Evolutionary conservation across 495 filamentous ascomycete species (phyloP), one percentile per base, ranked within the genome.

Genomic region (Hypoxylon lienhwacheense): DNA sequence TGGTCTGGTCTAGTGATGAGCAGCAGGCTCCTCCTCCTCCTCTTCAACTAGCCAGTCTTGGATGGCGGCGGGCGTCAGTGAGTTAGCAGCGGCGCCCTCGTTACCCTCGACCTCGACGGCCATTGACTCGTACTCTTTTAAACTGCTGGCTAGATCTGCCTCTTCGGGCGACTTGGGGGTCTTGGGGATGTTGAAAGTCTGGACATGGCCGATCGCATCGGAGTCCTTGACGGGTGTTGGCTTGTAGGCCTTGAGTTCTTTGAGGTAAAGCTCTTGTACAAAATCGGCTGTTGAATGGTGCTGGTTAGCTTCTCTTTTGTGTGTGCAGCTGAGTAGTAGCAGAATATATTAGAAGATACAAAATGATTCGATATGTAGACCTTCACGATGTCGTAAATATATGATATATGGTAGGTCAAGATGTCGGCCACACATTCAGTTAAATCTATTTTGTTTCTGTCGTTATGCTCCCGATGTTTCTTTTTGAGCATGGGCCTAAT

Each of bases 241-340:
- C 80, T 97, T 99, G 85, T 92, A 97, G 73, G 82, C 80, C 72
- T 89, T 91, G 63, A 99, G 84, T 72, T 97, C 92, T 62, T 83
- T 83, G 63, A 99, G 86, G 82, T 97, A 99, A 64, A 99, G 83
- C 59, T 97, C 92, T 76, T 96, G 93, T 60, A 99, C 86, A 58
- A 93, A 80, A 75, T 99, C 93, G 77, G 86, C 95, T 97, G 55
- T 39, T 19, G 12, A 26, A 0, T 28, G 6, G 19, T 22, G 49
- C 49, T 54, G 50, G 37, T 40, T 39, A 33, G 15, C 51, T 47
- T 20, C 61, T 70, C 28, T 39, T n/a, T 15, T 25, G n/a, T 40
- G 8, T 1, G 20, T 40, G 20, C 19, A 24, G 21, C n/a, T n/a
- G n/a, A n/a, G n/a, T n/a, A n/a, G n/a, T n/a, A n/a, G n/a, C n/a